Percentiles rank a stretch among this genome's conserved stretches.
phyloP scores from a whole-genome alignment of 441 rosid genomes.

The Raphanus hybrid region DNA sequence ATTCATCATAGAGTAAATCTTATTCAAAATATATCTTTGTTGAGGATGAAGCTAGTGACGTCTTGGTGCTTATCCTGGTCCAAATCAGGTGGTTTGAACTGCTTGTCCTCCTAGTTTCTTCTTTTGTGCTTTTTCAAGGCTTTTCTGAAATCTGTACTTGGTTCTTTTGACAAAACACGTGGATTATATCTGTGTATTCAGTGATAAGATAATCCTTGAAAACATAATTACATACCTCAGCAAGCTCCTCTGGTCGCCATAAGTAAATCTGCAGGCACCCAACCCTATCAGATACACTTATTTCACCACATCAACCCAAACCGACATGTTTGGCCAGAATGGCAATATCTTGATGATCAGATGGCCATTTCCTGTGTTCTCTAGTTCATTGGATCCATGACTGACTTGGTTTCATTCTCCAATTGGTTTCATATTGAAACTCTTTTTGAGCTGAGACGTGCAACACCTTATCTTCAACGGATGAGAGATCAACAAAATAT shows the following conservation, averaged over 20 bases:
- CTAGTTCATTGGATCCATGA: not conserved
- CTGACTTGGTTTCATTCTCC: not conserved
- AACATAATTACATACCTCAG: too few relatives aligned
- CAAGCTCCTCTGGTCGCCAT: not conserved
- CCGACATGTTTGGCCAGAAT: not conserved
- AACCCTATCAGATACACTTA: not conserved
- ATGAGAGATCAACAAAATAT: not conserved
- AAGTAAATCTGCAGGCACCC: not conserved
- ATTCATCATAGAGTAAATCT: too few relatives aligned
- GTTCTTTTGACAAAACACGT: too few relatives aligned
- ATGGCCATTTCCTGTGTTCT: not conserved
- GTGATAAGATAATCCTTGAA: too few relatives aligned
- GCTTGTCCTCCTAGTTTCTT: too few relatives aligned
- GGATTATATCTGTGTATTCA: too few relatives aligned
- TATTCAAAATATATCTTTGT: too few relatives aligned
- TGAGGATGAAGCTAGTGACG: too few relatives aligned
- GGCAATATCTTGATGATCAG: not conserved
- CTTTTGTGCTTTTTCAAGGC: too few relatives aligned
- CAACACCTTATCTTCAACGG: not conserved
- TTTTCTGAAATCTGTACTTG: too few relatives aligned
- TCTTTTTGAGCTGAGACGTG: not conserved
- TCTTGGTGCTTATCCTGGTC: too few relatives aligned
- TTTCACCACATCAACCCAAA: not conserved
- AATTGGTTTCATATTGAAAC: not conserved
- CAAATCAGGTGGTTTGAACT: too few relatives aligned